Base-by-base conservation (phyloP, 495 filamentous ascomycete genomes). In the Lepraria neglecta region DNA sequence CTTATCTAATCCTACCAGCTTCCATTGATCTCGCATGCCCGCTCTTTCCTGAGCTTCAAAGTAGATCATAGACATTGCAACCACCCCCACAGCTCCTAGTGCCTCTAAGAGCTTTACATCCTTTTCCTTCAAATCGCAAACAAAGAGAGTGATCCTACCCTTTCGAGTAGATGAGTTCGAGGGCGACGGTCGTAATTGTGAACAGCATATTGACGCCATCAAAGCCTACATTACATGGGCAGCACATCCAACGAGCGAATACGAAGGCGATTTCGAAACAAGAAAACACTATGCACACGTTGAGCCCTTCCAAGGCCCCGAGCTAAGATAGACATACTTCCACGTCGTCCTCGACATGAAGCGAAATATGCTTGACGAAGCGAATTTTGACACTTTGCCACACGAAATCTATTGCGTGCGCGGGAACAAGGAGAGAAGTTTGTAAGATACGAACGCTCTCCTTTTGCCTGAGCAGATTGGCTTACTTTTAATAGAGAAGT, bases 331-430 rank as follows among this genome's bases (percentile, higher is more conserved):
- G 24, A 50, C 46, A 27, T 15, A 1, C 2, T 50, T 50, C n/a
- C 46, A 50, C 24, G 46, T 50, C n/a, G n/a, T 50, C 46, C 17
- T 50, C 3, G 24, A 50, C 4, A 52, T 52, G 3, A 6, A 52
- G 24, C 30, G 3, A 30, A 4, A 33, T 12, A 30, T 17, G 21
- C 48, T 33, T 4, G 17, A 33, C 11, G 48, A 33, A 28, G 14
- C 48, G 24, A 52, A 33, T 33, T 17, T 52, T 28, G 30, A 52
- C 10, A 28, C 24, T 17, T 12, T 52, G 17, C 48, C 21, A 33
- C 48, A 52, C 30, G 48, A 52, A 12, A 14, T 52, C 24, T 52
- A 52, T 28, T n/a, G 10, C 17, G 48, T 52, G 24, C 48, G 48
- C 30, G 14, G 48, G 30, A 10, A 28, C 10, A 11, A 28, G 15